Percentiles rank a stretch among this genome's conserved stretches.
phyloP scores from a whole-genome alignment of 441 rosid species.

The Capsella rubella region DNA sequence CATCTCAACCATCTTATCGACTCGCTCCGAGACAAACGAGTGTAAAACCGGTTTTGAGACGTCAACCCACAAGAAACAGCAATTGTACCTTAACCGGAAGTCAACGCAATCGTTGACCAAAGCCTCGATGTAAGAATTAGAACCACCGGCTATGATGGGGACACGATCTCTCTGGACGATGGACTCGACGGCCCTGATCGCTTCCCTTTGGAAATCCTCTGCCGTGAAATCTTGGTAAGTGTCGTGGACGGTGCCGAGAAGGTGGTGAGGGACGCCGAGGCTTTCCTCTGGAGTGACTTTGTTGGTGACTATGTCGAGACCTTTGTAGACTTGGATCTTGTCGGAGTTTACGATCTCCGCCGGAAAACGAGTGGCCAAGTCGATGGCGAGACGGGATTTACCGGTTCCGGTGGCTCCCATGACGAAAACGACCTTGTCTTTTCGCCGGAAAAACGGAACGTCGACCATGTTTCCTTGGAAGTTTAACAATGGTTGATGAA shows the following conservation, averaged over 20 bases:
- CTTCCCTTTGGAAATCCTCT: conserved; percentile 55
- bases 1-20: conserved; percentile 66
- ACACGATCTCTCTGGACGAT: conserved; percentile 51
- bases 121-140: conserved; percentile 73
- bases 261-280: conserved; percentile 74
- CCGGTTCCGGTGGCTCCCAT: conserved; percentile 88
- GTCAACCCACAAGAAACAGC: conserved; percentile 77
- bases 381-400: conserved; percentile 81
- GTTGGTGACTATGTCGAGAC: conserved; percentile 70
- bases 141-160: conserved; percentile 80
- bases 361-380: conserved; percentile 64
- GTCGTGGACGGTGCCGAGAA: conserved; percentile 56
- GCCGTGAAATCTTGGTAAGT: conserved; percentile 56
- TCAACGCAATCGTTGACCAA: conserved; percentile 56
- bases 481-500: conserved; percentile 61
- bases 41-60: conserved; percentile 59
- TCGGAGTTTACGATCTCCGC: conserved; percentile 80
- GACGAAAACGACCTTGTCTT: conserved; percentile 73
- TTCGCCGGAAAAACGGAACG: conserved; percentile 55
- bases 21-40: conserved; percentile 66
- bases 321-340: conserved; percentile 80
- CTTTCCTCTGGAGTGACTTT: conserved; percentile 74
- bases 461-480: conserved; percentile 53
- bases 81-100: conserved; percentile 59
- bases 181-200: conserved; percentile 48